phyloP scores from a whole-genome alignment of 306 rosid genomes.

The Dryas alaskensis region DNA sequence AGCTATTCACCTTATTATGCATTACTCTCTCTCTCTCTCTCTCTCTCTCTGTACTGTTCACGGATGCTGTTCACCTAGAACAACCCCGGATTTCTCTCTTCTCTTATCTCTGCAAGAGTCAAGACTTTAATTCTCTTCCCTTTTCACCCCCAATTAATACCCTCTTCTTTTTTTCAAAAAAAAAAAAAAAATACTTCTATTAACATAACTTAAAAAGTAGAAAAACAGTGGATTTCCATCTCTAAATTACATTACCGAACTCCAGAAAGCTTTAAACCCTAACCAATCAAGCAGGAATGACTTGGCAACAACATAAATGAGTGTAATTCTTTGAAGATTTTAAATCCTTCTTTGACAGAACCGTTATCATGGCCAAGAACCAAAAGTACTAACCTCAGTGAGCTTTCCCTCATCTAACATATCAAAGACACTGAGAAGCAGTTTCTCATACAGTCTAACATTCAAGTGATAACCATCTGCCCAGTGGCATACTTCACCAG shows the following conservation, averaged over 20 bases:
- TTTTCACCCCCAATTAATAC: not conserved
- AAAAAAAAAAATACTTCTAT: too few relatives aligned
- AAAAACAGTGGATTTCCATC: too few relatives aligned
- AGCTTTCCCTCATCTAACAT: slow-evolving; percentile 94
- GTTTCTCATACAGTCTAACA: slow-evolving; percentile 87
- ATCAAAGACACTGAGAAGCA: slow-evolving; percentile 90
- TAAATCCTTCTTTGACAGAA: slow-evolving; percentile 24
- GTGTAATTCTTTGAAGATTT: slow-evolving; percentile 12
- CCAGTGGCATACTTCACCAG: slow-evolving; percentile 99
- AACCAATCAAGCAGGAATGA: not conserved
- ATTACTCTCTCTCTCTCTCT: not conserved
- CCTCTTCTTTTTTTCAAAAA: too few relatives aligned
- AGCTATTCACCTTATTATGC: too few relatives aligned
- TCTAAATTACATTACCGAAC: not conserved
- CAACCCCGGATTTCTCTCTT: not conserved
- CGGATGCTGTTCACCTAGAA: not conserved
- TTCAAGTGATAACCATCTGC: slow-evolving; percentile 92
- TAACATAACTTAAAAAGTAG: too few relatives aligned
- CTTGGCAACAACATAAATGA: slow-evolving; percentile 18
- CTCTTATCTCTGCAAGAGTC: not conserved
- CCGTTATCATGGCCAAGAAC: slow-evolving; percentile 22
- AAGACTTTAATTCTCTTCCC: not conserved
- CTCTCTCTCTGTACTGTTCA: not conserved
- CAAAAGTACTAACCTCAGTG: slow-evolving; percentile 73
- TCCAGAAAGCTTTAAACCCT: slow-evolving; percentile 11